Base-by-base conservation (phyloP, 225 moss, liverwort and hornwort species). In the Physcomitrium patens region DNA sequence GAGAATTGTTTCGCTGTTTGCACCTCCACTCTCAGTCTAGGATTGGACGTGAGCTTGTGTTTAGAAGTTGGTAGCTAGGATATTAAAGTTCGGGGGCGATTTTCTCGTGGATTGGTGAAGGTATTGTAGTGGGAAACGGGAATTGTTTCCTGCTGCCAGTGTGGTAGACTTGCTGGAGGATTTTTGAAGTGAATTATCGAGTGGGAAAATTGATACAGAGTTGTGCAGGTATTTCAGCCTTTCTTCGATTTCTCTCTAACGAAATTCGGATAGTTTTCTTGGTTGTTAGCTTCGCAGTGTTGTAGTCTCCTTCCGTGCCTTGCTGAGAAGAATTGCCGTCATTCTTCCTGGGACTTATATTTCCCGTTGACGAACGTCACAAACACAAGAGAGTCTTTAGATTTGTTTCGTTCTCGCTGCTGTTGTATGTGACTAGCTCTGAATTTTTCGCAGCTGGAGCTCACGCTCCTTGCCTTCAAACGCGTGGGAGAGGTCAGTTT, bases 61-160 rank as follows among this genome's bases (percentile, higher is more conserved):
- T 58, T 58, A 19, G 71, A 23, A 60, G 42, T 46, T 28, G 16
- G 18, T 49, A 42, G 41, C 2, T 44, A n/a, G 31, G 26, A 51
- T 17, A 22, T 67, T 49, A 12, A 10, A 51, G 28, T 69, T 46
- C 20, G 54, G 37, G 11, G 22, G 51, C 68, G n/a, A 72, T 3
- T 9, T 67, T 58, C 42, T 56, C 46, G 42, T 42, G 61, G n/a
- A 76, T 64, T 70, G 31, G 63, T 31, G 70, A 55, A 31, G 46
- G 15, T 9, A 58, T 57, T 10, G 23, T 15, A 44, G 22, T 23
- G 46, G 54, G 8, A 37, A 26, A 64, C 43, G 23, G 44, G 17
- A 70, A 70, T 70, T 28, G 47, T 12, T 63, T 31, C 8, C 5
- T 17, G 45, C 18, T 9, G 27, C 27, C 6, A 44, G 67, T 12